Evolutionary conservation across 129 eudicot species (phyloP).

Genomic region (Glebionis coronaria): DNA sequence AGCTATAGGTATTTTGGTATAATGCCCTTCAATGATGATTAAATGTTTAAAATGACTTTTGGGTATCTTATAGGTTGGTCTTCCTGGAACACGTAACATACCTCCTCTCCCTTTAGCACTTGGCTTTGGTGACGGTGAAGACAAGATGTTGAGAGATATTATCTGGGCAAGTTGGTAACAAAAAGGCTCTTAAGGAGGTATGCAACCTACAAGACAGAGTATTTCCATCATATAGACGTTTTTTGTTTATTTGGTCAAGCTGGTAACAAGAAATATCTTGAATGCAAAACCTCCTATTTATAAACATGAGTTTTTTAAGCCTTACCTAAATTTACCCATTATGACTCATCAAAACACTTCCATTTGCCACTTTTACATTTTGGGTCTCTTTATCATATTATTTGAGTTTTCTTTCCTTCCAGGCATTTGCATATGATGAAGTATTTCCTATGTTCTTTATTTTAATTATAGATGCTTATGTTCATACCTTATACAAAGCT

Average conservation of each 20-base stretch:
- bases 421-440: slow-evolving; percentile 85
- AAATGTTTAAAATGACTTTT: slow-evolving; percentile 26
- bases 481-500: no score
- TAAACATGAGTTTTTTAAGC: no score
- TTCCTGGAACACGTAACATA: slow-evolving; percentile 99
- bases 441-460: no score
- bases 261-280: neutral
- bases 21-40: neutral
- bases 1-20: slow-evolving; percentile 4
- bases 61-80: slow-evolving; percentile 85
- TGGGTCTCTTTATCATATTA: neutral
- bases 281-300: neutral
- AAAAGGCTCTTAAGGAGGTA: slow-evolving; percentile 81
- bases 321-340: no score
- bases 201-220: slow-evolving; percentile 10
- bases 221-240: neutral
- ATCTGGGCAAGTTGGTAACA: slow-evolving; percentile 77
- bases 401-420: neutral
- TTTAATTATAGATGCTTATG: no score
- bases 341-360: neutral
- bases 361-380: neutral
- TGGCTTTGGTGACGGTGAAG: no score
- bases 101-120: no score
- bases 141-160: slow-evolving; percentile 75
- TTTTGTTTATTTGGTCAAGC: neutral